Evolutionary conservation across 2,329 filamentous ascomycete species (phyloP), one percentile per base, ranked within the genome.

Genomic region (Lasiodiplodia hormozganensis): DNA sequence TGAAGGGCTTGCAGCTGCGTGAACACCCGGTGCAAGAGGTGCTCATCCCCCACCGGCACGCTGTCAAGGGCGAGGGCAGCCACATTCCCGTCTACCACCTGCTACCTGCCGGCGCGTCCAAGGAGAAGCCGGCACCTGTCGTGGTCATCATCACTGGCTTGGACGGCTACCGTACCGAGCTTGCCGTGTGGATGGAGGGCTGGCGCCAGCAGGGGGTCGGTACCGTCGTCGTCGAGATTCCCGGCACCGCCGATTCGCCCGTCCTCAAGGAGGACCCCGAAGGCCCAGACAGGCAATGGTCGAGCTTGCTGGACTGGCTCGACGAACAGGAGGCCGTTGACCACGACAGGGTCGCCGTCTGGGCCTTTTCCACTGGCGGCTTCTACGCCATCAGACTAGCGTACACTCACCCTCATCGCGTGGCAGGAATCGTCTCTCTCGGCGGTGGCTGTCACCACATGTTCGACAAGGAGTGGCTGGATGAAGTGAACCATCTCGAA

Each of bases 1-100:
- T 88, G 60, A 88, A 88, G 74, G 90, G 83, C 0, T 71, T 85
- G 5, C 73, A 72, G 1, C 71, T 80, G 43, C 74, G 75, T 6
- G 71, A 77, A 76, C 36, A 91, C n/a, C 88, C 89, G 0, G 83
- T 93, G 2, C 72, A 82, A 7, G 90, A 93, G 75, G 82, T 91
- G 3, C 64, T 79, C 4, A 86, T 94, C 62, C 86, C 88, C 7
- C 88, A 92, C 78, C 80, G 75, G 4, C 83, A 86, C 71, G 81
- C 80, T 43, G 72, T 81, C 14, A 80, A 80, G 0, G 76, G 75
- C 21, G 90, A 92, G 71, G 84, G 87, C 58, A 75, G 80, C 1
- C 68, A 75, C 0, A 89, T 93, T 65, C 89, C 90, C 1, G 84
- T 89, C 16, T 92, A 92, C 76, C 84, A 92, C 70, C 86, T 91